Base-by-base conservation (phyloP, 768 basidiomycete genomes). In the Cubamyces lactineus region DNA sequence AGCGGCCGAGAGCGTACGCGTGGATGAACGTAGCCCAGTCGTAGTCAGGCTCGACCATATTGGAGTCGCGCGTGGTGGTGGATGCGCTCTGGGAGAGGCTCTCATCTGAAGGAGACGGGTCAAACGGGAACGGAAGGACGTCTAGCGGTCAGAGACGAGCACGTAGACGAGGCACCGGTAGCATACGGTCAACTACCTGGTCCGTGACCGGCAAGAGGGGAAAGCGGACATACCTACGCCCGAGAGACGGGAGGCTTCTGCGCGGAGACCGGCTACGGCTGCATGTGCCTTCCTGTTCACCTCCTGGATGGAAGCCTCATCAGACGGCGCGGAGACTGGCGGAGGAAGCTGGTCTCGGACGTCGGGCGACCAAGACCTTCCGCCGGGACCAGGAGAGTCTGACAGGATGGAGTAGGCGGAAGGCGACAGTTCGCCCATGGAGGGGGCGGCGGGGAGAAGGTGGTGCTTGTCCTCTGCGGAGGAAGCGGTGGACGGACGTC, bases 1-100 rank as follows among this genome's bases (percentile, higher is more conserved):
- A 94, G 62, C 84, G 80, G 11, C 92, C 92, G 17, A 79, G 70
- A 0, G 89, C 84, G 72, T 94, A 94, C 0, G 89, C 86, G n/a
- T 79, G 74, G 64, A 91, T 85, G 72, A 94, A 94, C 0, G 84
- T 83, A 17, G 81, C 78, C 92, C 92, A 94, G 70, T 92, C 88
- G 64, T 79, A 78, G 49, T 79, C 77, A 19, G 70, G 70, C 45
- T 70, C 68, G 21, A 68, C 53, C 21, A 66, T 69, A 26, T 43
- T 56, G 28, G 62, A 58, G 28, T 68, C 65, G 23, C 62, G 64
- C 17, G 50, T 49, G 34, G 50, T 48, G 17, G 61, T 53, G 38
- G 60, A 64, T 40, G 61, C 62, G 49, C 50, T 50, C 5, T 66
- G 69, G 16, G 66, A 53, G n/a, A 65, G 50, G 15, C 45, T 56